phyloP scores from a whole-genome alignment of 768 basidiomycete species.

The Dioszegia hungarica region DNA sequence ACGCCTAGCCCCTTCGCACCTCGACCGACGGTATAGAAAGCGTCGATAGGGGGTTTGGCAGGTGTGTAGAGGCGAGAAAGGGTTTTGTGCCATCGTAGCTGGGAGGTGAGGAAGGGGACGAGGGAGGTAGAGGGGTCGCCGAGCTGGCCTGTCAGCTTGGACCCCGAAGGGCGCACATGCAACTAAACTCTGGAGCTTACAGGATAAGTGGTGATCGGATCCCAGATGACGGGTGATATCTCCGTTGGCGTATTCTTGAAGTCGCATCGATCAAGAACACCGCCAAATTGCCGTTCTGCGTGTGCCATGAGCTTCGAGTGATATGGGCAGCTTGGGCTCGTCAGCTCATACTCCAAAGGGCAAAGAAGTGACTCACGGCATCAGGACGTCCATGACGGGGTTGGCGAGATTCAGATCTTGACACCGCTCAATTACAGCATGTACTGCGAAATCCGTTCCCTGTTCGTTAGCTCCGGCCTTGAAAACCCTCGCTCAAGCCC shows the following conservation, averaged over 20 bases:
- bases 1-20: constrained; percentile 45
- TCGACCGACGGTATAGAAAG: constrained; percentile 38
- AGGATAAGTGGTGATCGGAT: constrained; percentile 35
- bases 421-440: constrained; percentile 35
- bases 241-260: constrained; percentile 11
- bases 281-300: constrained; percentile 29
- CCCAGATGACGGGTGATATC: constrained; percentile 19
- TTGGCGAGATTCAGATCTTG: constrained; percentile 38
- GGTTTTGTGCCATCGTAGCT: constrained; percentile 44
- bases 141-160: neutral
- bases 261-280: constrained; percentile 15
- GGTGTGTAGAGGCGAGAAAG: constrained; percentile 27
- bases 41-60: constrained; percentile 13
- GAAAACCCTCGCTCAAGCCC: too few species aligned
- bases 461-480: constrained; percentile 8
- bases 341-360: neutral
- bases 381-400: constrained; percentile 45
- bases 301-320: constrained; percentile 42
- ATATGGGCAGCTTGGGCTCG: constrained; percentile 32
- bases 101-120: constrained; percentile 30
- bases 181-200: constrained; percentile 22
- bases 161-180: neutral
- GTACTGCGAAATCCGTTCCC: constrained; percentile 41
- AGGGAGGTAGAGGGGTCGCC: constrained; percentile 27
- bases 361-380: constrained; percentile 34